Base-by-base conservation (phyloP, 2,329 filamentous ascomycete genomes). In the Geosmithia flava region DNA sequence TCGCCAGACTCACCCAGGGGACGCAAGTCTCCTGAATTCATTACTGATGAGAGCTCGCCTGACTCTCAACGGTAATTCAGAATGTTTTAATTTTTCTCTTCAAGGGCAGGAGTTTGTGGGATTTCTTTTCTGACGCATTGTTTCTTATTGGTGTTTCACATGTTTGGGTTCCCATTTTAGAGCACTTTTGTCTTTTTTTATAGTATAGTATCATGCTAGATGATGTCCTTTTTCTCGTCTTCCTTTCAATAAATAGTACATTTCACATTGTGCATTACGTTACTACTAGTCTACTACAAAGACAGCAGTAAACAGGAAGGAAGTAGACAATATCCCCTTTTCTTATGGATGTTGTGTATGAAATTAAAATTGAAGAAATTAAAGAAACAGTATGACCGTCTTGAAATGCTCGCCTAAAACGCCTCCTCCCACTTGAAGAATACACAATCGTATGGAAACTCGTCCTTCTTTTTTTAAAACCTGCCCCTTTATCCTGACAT, bases 41-140 rank as follows among this genome's bases (percentile, higher is more conserved):
- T 58, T 39, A 53, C 57, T 19, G 55, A 62, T 30, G 55, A 60
- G 43, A 59, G 56, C 48, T 60, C 59, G n/a, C 54, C 58, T 29
- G 55, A 57, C 19, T 45, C 47, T 30, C 48, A 40, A 17, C 39
- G 15, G 27, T 42, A 45, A 44, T 11, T 16, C 33, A 27, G 19
- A 37, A 10, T 17, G 33, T n/a, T n/a, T n/a, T n/a, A n/a, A n/a
- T n/a, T n/a, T n/a, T n/a, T n/a, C n/a, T n/a, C n/a, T n/a, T n/a
- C 7, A 30, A 20, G 4, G n/a, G 13, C n/a, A 42, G 40, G 17
- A 44, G 20, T 44, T 20, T 19, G 20, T 2, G 20, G 4, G 23
- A 16, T 42, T 19, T 42, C 20, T 19, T 42, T 27, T 27, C 23
- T 27, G 8, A 4, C 23, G 4, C 23, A 8, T 27, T 27, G 23